Evolutionary conservation across 2,329 filamentous ascomycete genomes (phyloP), one percentile per base, ranked within the genome.

Genomic region (Paecilomyces sp.): DNA sequence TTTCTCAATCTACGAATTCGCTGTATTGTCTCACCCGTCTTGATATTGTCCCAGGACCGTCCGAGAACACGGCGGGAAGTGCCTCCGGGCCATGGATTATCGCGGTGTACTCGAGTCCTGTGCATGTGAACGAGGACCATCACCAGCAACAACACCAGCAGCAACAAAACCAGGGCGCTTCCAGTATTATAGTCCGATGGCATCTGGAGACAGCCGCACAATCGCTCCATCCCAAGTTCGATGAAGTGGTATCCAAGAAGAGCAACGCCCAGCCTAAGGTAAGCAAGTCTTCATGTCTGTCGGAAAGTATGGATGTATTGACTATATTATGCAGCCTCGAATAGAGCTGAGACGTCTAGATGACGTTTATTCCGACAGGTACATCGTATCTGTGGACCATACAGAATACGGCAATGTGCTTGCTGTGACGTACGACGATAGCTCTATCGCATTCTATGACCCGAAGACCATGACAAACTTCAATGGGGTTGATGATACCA

Each of bases 121-220:
- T 81, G 58, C 74, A 75, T 63, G 77, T 79, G 58, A 80, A 78
- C 64, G 76, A 75, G 57, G 76, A 76, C 57, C 81, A 81, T 31
- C 81, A 87, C 15, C 36, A 47, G 13, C 36, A 47, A 8, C 41
- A 47, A 8, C 41, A 47, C 6, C 41, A 47, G 3, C 41, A 47
- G 8, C 41, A 47, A 31, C 86, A 83, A 57, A 81, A 83, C 51
- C 85, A 87, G 64, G 85, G 87, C 33, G 79, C 85, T 0, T 85
- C 89, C 65, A 96, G 88, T 65, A 83, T 92, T 50, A 81, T 97
- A 62, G 87, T 91, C 63, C 84, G 89, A 62, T 97, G 93, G 93
- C 88, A 94, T 65, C 72, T 93, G 9, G 81, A 83, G 33, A 85
- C 89, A 33, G 81, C 85, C 55, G 76, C 82, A n/a, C 85, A 88